Evolutionary conservation across 306 rosid genomes (phyloP).

Genomic region (Vicia faba): DNA sequence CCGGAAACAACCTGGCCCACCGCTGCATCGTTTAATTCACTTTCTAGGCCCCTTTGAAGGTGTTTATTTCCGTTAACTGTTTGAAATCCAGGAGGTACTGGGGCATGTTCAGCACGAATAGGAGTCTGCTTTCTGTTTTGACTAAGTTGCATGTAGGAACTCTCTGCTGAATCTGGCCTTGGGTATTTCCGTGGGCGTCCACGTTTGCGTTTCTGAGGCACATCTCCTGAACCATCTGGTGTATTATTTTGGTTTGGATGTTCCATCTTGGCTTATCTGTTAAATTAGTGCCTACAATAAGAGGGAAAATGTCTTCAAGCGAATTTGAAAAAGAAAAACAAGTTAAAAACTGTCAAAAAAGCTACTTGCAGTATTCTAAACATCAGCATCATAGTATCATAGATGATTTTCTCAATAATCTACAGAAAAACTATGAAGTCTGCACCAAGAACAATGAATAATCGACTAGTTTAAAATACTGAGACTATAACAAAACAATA

Average conservation of each 20-base stretch:
- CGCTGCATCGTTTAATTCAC: conserved; percentile 46
- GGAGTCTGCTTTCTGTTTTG: conserved; percentile 46
- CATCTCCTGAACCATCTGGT: conserved; percentile 59
- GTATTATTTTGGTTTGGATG: conserved; percentile 57
- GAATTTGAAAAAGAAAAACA: neutral
- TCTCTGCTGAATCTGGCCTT: conserved; percentile 49
- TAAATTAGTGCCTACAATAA: conserved; percentile 37
- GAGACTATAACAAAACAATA: conserved; percentile 5
- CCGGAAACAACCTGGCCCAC: conserved; percentile 79
- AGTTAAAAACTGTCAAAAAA: no score
- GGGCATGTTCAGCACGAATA: conserved; percentile 42
- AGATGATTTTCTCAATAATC: conserved; percentile 21
- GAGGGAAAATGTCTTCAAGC: conserved; percentile 4
- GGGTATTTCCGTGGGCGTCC: conserved; percentile 97
- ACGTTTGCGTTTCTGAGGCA: conserved; percentile 85
- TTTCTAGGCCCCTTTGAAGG: conserved; percentile 51
- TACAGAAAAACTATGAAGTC: neutral
- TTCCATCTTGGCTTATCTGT: conserved; percentile 50
- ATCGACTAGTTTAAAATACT: conserved; percentile 11
- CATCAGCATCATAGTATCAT: conserved; percentile 4
- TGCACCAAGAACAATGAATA: conserved; percentile 9
- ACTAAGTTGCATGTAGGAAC: conserved; percentile 38
- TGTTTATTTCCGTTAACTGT: conserved; percentile 55
- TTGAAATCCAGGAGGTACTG: conserved; percentile 58
- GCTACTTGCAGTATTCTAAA: conserved; percentile 25